These are phyloP conservation scores for Syzygium grande DNA, from an alignment of 345 rosid species.

Conservation along the genomic window DNA sequence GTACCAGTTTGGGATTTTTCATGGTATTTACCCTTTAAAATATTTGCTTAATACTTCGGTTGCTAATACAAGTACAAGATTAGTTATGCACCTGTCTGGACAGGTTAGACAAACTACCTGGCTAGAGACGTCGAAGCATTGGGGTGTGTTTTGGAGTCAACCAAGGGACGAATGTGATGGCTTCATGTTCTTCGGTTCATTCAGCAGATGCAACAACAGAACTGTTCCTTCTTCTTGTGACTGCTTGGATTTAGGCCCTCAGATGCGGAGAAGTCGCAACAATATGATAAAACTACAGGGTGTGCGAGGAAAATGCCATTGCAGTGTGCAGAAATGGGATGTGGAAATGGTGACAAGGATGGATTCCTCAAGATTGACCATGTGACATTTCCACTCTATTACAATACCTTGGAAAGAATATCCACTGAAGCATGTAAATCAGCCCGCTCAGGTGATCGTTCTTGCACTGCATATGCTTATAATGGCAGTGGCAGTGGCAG, in stretches of 20 bases:
- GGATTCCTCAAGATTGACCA: conserved; percentile 14
- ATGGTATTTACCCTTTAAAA: too few relatives aligned
- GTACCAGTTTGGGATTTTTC: too few relatives aligned
- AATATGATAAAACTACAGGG: conserved; percentile 17
- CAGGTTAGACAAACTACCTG: conserved; percentile 4
- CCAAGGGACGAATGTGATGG: conserved; percentile 23
- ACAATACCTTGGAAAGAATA: rapidly evolving
- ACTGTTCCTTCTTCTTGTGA: conserved; percentile 11
- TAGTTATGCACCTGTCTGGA: conserved; percentile 14
- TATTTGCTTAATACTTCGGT: neutral
- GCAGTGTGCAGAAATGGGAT: conserved; percentile 4
- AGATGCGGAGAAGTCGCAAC: conserved; percentile 11
- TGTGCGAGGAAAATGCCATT: conserved; percentile 21
- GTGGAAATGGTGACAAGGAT: conserved; percentile 1
- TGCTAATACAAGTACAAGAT: neutral
- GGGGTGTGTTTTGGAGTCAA: conserved; percentile 15
- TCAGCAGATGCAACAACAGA: conserved; percentile 16
- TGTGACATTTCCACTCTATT: conserved; percentile 11
- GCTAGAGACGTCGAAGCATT: neutral
- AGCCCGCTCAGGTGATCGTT: neutral
- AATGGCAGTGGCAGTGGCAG: neutral
- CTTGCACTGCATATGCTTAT: conserved; percentile 7
- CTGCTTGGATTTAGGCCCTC: conserved; percentile 23
- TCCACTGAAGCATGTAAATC: neutral
- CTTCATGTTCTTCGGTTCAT: conserved; percentile 15